A percentile compares a stretch with the other conserved stretches of the same genome.
phyloP scores from a whole-genome alignment of 345 rosid genomes.

The Eucalyptus tenuipes region DNA sequence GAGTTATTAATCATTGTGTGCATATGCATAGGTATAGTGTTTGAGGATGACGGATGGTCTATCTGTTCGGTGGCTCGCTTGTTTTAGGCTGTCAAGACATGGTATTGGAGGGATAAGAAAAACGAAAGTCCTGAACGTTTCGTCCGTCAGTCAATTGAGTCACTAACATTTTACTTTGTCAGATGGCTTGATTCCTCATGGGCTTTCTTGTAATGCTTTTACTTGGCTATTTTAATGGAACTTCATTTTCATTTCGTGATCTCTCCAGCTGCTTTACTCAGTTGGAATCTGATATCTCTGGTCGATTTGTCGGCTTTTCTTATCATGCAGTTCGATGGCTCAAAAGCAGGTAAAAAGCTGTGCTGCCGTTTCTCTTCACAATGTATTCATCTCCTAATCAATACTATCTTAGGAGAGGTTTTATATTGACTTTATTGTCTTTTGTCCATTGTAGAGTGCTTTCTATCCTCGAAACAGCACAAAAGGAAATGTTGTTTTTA shows the following conservation, averaged over 20 bases:
- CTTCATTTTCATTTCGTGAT: not conserved
- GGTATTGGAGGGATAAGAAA: not conserved
- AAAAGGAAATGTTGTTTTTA: not conserved
- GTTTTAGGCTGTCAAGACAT: not conserved
- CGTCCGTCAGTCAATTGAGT: not conserved
- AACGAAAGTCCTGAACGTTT: not conserved
- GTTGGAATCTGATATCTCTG: conserved; percentile 38
- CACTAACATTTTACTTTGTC: not conserved
- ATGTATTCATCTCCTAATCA: not conserved
- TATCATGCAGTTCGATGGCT: conserved; percentile 24
- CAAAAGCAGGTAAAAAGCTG: conserved; percentile 12
- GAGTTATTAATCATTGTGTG: not conserved
- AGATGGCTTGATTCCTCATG: not conserved
- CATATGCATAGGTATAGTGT: not conserved
- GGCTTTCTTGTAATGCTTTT: not conserved
- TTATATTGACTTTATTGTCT: not conserved
- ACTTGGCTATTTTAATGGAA: not conserved
- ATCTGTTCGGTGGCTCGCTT: not conserved
- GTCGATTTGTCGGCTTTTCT: conserved; percentile 35
- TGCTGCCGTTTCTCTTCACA: not conserved
- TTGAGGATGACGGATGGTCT: not conserved
- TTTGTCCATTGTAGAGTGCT: not conserved
- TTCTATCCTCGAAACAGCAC: not conserved
- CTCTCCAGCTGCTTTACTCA: conserved; percentile 24
- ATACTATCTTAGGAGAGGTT: not conserved